A percentile compares a stretch with the other conserved stretches of the same genome.
Evolutionary conservation across 2,329 filamentous ascomycete species (phyloP).

Genomic region (Colletotrichum horii): DNA sequence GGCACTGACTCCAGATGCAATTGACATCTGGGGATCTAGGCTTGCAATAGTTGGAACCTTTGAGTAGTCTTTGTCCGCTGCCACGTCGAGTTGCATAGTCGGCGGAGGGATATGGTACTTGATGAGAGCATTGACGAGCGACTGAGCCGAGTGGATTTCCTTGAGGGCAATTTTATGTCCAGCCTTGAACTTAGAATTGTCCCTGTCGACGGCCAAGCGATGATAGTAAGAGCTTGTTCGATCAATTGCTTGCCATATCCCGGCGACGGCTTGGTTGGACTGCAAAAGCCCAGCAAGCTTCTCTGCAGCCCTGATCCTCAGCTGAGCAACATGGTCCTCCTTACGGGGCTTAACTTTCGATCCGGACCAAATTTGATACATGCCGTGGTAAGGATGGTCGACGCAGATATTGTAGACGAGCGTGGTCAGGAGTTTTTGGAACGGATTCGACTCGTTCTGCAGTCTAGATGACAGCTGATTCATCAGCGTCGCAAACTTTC

Average conservation of each 20-base stretch:
- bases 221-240: conserved; percentile 74
- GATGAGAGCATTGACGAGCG: conserved; percentile 66
- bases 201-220: conserved; percentile 67
- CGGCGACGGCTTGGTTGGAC: conserved; percentile 53
- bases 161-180: conserved; percentile 69
- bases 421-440: conserved; percentile 76
- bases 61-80: conserved; percentile 76
- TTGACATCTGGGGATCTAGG: conserved; percentile 78
- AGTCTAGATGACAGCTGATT: conserved; percentile 96
- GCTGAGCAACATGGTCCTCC: conserved; percentile 76
- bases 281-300: conserved; percentile 68
- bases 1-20: conserved; percentile 88
- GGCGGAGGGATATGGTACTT: conserved; percentile 81
- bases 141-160: conserved; percentile 66
- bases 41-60: conserved; percentile 74
- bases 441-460: conserved; percentile 70
- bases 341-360: conserved; percentile 71
- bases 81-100: conserved; percentile 83
- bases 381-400: conserved; percentile 95
- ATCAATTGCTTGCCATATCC: conserved; percentile 74
- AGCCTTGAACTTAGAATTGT: conserved; percentile 69
- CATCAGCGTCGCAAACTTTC: conserved; percentile 92
- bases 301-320: conserved; percentile 76
- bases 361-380: conserved; percentile 94
- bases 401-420: conserved; percentile 84